Base-by-base conservation (phyloP, 2,329 filamentous ascomycete genomes). In the Paecilomyces dactylethromorphus region DNA sequence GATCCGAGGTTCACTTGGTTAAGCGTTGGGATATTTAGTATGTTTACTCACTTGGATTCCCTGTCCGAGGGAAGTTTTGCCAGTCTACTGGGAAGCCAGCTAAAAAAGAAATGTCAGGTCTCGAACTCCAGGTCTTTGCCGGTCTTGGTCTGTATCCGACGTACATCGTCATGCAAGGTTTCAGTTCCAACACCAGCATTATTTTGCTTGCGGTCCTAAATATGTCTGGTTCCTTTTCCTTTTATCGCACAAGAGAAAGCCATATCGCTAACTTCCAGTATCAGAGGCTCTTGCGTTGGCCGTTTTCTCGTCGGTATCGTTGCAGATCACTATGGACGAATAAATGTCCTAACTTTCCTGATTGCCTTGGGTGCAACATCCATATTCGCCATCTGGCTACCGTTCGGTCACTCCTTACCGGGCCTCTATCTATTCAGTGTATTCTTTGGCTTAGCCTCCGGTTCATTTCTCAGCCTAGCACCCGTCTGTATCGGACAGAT, bases 401-500 rank as follows among this genome's bases (percentile, higher is more conserved):
- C 79, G 0, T 79, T 81, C 57, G 78, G 74, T 1, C 69, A 71
- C 13, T 70, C 70, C 1, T 61, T 76, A 0, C 65, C 66, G 0
- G 73, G 71, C 0, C 63, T 81, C 2, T 80, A 79, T 56, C 63
- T 72, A 2, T 79, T 79, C 51, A 69, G 74, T 15, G 73, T 72
- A 0, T 54, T 81, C 0, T 82, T 79, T 65, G 80, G 80, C 0
- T 73, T 81, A 15, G 76, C 74, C 0, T 79, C 78, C 0, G 79
- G 79, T 0, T 78, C 77, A 0, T 81, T 79, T 61, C 70, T 82
- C 51, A 77, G 76, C 11, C 70, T 80, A 0, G 73, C 75, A 1
- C 63, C 71, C 26, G 79, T 79, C 0, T 81, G 79, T 24, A 73
- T 82, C 57, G 77, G 78, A 1, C 77, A 80, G 54, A 74, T 80